A percentile compares a stretch with the other conserved stretches of the same genome.
Conservation (phyloP, 306 rosid species). For the Casuarina glauca region DNA sequence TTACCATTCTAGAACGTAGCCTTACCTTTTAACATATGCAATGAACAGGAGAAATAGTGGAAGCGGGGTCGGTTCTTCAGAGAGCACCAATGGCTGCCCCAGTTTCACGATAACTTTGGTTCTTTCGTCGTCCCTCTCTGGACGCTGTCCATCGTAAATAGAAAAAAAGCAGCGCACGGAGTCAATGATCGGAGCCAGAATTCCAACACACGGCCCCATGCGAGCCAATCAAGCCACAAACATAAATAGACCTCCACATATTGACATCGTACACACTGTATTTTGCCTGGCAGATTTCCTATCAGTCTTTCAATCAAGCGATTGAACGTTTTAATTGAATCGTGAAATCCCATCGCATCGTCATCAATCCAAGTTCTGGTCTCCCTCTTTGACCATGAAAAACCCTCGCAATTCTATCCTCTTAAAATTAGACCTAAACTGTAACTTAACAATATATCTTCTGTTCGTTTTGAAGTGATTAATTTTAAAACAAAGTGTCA, state of each 20-base stretch:
- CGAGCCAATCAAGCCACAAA: conserved; percentile 32
- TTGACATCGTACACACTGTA: conserved; percentile 4
- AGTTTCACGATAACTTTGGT: conserved; percentile 24
- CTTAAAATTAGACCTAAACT: no score
- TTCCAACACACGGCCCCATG: conserved; percentile 48
- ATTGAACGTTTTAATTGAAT: neutral
- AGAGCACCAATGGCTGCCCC: neutral
- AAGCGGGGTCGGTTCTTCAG: conserved; percentile 2
- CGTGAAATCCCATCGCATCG: neutral
- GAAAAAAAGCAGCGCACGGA: conserved; percentile 36
- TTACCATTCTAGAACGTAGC: conserved; percentile 4
- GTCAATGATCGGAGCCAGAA: conserved; percentile 41
- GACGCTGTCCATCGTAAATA: conserved; percentile 10
- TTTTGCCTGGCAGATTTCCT: conserved; percentile 16
- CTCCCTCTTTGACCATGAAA: neutral
- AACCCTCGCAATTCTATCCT: no score
- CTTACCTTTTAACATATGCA: conserved; percentile 1
- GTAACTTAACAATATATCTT: no score
- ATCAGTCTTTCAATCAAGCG: neutral
- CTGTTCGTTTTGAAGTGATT: no score
- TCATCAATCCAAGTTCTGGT: neutral
- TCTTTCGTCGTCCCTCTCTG: conserved; percentile 19
- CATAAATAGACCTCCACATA: neutral
- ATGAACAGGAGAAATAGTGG: neutral
- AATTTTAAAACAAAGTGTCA: no score